Percentiles rank a stretch among this genome's conserved stretches.
phyloP scores from a whole-genome alignment of 352 stramenopile genomes.

The Hyphochytrium catenoides region DNA sequence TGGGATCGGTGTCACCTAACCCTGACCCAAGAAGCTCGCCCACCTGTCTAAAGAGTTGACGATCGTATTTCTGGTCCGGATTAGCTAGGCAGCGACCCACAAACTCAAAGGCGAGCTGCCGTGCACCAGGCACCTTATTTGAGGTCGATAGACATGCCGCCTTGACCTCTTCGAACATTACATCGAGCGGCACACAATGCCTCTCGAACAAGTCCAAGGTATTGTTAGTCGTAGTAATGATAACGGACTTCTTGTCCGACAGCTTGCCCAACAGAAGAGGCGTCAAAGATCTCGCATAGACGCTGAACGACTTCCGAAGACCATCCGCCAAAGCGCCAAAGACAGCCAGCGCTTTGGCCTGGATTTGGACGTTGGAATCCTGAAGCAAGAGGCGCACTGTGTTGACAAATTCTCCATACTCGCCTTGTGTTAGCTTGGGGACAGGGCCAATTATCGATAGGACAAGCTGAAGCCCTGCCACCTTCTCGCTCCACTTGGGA shows the following conservation, averaged over 20 bases:
- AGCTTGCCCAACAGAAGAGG: conserved; percentile 47
- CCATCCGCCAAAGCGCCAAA: conserved; percentile 41
- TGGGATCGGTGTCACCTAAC: conserved; percentile 49
- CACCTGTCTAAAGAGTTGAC: conserved; percentile 41
- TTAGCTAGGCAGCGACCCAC: conserved; percentile 31
- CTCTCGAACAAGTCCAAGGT: conserved; percentile 46
- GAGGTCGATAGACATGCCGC: conserved; percentile 30
- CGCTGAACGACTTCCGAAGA: conserved; percentile 45
- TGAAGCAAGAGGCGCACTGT: conserved; percentile 46
- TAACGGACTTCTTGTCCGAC: conserved; percentile 59
- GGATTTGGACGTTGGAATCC: conserved; percentile 63
- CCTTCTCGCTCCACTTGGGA: conserved; percentile 62
- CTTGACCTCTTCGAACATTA: conserved; percentile 63
- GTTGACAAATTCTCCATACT: conserved; percentile 59
- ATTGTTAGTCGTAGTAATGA: conserved; percentile 54
- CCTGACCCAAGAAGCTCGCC: conserved; percentile 24
- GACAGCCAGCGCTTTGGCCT: conserved; percentile 55
- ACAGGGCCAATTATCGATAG: conserved; percentile 44
- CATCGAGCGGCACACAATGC: conserved; percentile 49
- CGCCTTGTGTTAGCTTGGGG: conserved; percentile 51
- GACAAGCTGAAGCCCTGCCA: conserved; percentile 56
- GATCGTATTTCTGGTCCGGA: no score
- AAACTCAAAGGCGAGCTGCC: conserved; percentile 42
- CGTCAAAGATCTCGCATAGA: conserved; percentile 42
- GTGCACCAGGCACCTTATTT: conserved; percentile 48